These are phyloP conservation scores for Trichosporon inkin DNA, from an alignment of 1,284 basidiomycete genomes.

Conservation along the genomic window DNA sequence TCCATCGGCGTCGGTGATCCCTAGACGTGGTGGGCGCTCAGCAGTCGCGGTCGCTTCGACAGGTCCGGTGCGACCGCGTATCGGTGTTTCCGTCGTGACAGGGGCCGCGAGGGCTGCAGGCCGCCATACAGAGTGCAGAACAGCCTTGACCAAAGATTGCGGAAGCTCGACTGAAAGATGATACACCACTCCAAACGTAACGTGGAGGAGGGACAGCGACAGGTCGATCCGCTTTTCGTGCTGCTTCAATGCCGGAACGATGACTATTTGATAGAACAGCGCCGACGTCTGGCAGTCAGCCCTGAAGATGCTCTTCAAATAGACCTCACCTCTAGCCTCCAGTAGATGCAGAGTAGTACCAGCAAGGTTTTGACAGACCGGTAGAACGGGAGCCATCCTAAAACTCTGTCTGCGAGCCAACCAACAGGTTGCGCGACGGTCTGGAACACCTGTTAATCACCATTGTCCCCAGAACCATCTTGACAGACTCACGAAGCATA, in stretches of 20 bases:
- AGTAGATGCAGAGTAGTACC: conserved; percentile 22
- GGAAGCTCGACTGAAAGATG: conserved; percentile 21
- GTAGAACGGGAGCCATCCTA: conserved; percentile 44
- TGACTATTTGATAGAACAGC: conserved; percentile 24
- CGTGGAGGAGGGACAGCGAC: conserved; percentile 30
- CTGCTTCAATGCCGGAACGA: conserved; percentile 25
- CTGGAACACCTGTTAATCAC: no score
- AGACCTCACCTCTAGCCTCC: conserved; percentile 29
- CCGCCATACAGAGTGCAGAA: no score
- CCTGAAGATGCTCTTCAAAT: background rate
- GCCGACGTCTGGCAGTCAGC: conserved; percentile 26
- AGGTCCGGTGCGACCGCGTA: background rate
- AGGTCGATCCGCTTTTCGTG: conserved; percentile 43
- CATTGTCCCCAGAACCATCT: background rate
- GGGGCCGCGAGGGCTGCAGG: background rate
- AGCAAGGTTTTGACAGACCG: conserved; percentile 26
- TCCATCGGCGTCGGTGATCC: no score
- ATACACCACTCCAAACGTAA: conserved; percentile 20
- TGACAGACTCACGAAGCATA: conserved; percentile 31
- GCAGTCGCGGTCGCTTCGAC: background rate
- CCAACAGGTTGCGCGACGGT: conserved; percentile 20
- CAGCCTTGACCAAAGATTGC: background rate
- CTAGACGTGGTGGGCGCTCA: background rate
- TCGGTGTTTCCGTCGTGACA: no score
- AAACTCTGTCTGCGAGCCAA: conserved; percentile 16